phyloP scores from a whole-genome alignment of 2,329 filamentous ascomycete species.

The Pyricularia grisea region DNA sequence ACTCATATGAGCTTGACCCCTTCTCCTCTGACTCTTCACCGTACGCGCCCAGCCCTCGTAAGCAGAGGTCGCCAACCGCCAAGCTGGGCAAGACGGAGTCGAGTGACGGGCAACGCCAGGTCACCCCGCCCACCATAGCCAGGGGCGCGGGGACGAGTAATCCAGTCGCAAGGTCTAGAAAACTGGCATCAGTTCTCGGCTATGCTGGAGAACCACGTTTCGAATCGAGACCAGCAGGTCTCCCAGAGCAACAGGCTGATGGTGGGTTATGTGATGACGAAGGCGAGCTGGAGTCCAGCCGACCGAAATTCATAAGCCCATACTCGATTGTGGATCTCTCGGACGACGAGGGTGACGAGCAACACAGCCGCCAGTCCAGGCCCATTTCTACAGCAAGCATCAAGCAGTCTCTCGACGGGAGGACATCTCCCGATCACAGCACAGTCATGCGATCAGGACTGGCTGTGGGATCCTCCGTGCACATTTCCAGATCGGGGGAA shows the following conservation, averaged over 20 bases:
- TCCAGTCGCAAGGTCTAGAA: not conserved
- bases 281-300: not conserved
- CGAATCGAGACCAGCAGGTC: not conserved
- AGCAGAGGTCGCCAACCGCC: conserved; percentile 15
- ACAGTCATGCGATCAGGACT: not conserved
- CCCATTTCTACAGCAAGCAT: not conserved
- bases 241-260: not conserved
- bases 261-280: not conserved
- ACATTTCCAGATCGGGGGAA: not conserved
- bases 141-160: not conserved
- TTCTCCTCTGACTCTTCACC: conserved; percentile 25
- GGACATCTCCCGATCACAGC: not conserved
- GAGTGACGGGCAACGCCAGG: not conserved
- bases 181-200: not conserved
- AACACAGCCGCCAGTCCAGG: not conserved
- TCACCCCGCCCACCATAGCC: not conserved
- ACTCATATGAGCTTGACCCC: not conserved
- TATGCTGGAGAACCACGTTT: not conserved
- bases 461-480: not conserved
- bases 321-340: not conserved
- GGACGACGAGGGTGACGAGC: not conserved
- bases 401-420: not conserved
- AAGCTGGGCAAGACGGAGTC: not conserved
- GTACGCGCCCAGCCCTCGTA: conserved; percentile 34
- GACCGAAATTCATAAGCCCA: not conserved